These are phyloP conservation scores for Larix kaempferi DNA, from an alignment of 75 land plant genomes.

Conservation along the genomic window DNA sequence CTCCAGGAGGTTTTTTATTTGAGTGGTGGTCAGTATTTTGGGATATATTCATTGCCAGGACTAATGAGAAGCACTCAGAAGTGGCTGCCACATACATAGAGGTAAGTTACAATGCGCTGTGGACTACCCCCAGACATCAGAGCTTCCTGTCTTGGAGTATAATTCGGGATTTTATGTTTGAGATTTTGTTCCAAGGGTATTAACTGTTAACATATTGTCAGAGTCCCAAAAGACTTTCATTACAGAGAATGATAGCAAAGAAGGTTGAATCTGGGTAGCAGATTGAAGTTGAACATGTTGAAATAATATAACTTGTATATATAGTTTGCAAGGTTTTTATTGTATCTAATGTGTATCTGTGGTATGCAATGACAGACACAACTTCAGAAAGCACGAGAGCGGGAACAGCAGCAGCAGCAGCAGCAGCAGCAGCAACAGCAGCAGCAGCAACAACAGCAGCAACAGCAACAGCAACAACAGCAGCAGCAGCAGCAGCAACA, in stretches of 20 bases:
- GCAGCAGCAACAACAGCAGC: slow-evolving; percentile 57
- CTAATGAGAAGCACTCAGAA: slow-evolving; percentile 99
- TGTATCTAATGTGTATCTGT: not conserved
- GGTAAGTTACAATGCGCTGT: slow-evolving; percentile 35
- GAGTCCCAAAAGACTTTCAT: not conserved
- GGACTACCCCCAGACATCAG: not conserved
- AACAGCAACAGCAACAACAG: slow-evolving; percentile 62
- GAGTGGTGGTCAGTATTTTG: slow-evolving; percentile 99
- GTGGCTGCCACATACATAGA: slow-evolving; percentile 98
- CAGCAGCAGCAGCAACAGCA: slow-evolving; percentile 64
- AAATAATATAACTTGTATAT: not conserved
- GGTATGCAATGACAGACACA: slow-evolving; percentile 53
- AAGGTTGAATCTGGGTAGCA: not conserved
- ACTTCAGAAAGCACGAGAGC: slow-evolving; percentile 75
- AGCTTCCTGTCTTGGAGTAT: not conserved
- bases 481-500: slow-evolving; percentile 57
- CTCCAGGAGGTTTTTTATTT: slow-evolving; percentile 98
- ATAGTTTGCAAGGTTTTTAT: slow-evolving; percentile 9
- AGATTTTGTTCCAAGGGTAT: not conserved
- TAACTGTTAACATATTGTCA: not conserved
- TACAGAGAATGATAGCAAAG: not conserved
- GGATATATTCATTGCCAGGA: slow-evolving; percentile 97
- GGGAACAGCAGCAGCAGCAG: slow-evolving; percentile 61
- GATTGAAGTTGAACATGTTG: not conserved
- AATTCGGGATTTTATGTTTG: not conserved